Evolutionary conservation across 2,329 filamentous ascomycete genomes (phyloP).

Genomic region (Ascochyta fabae): DNA sequence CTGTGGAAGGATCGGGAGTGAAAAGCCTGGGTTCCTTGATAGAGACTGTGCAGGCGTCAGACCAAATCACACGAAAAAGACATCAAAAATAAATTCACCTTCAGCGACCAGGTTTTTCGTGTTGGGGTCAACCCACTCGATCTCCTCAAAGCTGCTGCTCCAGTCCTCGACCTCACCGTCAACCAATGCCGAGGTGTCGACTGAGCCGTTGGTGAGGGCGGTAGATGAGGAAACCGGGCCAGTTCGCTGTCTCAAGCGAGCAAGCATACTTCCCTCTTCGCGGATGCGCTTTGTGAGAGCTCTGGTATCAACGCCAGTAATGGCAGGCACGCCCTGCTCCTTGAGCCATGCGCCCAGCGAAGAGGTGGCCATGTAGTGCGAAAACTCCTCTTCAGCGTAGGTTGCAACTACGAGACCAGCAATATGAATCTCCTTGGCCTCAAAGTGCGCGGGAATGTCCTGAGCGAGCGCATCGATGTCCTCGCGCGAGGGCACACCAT

Average conservation of each 20-base stretch:
- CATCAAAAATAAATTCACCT: constrained; percentile 66
- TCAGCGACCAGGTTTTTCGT: constrained; percentile 90
- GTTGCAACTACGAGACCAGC: constrained; percentile 89
- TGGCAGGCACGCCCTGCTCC: constrained; percentile 90
- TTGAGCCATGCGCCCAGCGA: constrained; percentile 95
- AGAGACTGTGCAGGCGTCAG: constrained; percentile 71
- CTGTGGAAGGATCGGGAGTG: constrained; percentile 72
- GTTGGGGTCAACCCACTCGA: constrained; percentile 93
- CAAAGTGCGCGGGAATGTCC: constrained; percentile 90
- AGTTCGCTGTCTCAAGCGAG: constrained; percentile 81
- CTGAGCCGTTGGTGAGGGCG: constrained; percentile 49
- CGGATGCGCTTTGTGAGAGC: constrained; percentile 93
- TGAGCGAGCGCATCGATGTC: constrained; percentile 82
- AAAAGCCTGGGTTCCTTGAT: constrained; percentile 86
- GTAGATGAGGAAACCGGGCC: constrained; percentile 36
- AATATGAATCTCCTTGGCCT: constrained; percentile 91
- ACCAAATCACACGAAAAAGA: constrained; percentile 11
- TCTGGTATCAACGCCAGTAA: constrained; percentile 94
- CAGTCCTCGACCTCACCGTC: constrained; percentile 49
- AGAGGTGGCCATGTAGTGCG: constrained; percentile 88
- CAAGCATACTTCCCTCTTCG: constrained; percentile 94
- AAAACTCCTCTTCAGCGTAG: constrained; percentile 94
- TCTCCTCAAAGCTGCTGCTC: constrained; percentile 71
- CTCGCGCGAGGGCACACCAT: constrained; percentile 90
- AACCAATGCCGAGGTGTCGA: constrained; percentile 39